phyloP scores from a whole-genome alignment of 495 filamentous ascomycete species.

The Cairneyella variabilis region DNA sequence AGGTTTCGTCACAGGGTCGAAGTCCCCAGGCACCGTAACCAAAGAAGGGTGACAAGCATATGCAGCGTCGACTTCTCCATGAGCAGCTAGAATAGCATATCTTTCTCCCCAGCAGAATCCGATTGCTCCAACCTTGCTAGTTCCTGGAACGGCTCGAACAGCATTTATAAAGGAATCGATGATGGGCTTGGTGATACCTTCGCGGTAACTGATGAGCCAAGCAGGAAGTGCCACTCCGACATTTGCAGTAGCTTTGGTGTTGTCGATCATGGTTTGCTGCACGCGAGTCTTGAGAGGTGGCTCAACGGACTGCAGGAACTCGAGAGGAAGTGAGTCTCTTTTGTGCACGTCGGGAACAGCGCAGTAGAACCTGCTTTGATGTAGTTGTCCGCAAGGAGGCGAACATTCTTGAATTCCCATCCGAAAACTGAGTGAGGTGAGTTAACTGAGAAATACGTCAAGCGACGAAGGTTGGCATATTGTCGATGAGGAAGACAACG shows the following conservation, averaged over 20 bases:
- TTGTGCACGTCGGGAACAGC: constrained; percentile 41
- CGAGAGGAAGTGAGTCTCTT: constrained; percentile 35
- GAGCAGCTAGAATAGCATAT: constrained; percentile 31
- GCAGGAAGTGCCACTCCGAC: constrained; percentile 28
- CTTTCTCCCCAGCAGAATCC: constrained; percentile 42
- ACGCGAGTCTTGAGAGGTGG: constrained; percentile 23
- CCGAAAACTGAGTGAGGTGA: constrained; percentile 32
- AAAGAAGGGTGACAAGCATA: constrained; percentile 35
- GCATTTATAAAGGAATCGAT: constrained; percentile 25
- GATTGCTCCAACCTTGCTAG: constrained; percentile 36
- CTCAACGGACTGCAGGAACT: constrained; percentile 33
- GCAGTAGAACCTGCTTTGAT: constrained; percentile 37
- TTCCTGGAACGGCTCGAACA: constrained; percentile 29
- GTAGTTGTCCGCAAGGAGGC: constrained; percentile 42
- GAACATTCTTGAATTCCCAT: constrained; percentile 35
- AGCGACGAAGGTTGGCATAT: neutral
- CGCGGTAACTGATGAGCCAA: constrained; percentile 35
- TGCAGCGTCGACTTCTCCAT: constrained; percentile 28
- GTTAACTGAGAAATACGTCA: neutral
- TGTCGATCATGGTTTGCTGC: constrained; percentile 26
- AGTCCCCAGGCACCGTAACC: constrained; percentile 35
- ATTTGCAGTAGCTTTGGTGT: constrained; percentile 33
- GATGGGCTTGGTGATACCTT: constrained; percentile 23
- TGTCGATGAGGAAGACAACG: constrained; percentile 16
- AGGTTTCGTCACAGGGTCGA: constrained; percentile 32